Evolutionary conservation across 2,329 filamentous ascomycete genomes (phyloP).

Genomic region (Arachnomyces sp.): DNA sequence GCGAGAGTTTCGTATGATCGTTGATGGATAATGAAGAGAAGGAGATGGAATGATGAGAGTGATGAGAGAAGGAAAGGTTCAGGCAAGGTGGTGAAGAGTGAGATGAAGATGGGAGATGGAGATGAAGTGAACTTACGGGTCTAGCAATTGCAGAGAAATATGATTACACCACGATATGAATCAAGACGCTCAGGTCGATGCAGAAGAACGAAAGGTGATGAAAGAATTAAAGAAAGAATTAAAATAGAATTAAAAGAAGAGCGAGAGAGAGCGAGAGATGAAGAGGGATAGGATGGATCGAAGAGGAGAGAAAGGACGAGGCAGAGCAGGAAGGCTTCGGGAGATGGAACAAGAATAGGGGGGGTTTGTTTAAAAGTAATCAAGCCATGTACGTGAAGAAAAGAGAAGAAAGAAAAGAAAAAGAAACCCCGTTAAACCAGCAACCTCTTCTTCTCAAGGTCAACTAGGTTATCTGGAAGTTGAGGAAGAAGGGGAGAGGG

Average conservation of each 20-base stretch:
- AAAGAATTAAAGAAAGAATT: constrained; percentile 1
- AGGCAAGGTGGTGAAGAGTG: constrained; percentile 1
- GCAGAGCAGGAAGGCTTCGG: background rate
- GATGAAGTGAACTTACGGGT: constrained; percentile 9
- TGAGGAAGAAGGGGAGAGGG: constrained; percentile 21
- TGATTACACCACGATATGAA: constrained; percentile 5
- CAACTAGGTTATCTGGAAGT: constrained; percentile 4
- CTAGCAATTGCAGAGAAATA: constrained; percentile 1
- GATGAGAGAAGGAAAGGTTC: background rate
- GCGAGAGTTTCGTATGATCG: background rate
- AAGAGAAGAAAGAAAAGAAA: constrained; percentile 11
- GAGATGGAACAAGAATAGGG: background rate
- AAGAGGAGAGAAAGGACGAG: constrained; percentile 1
- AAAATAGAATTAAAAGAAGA: background rate
- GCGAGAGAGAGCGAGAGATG: background rate
- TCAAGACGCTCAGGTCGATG: constrained; percentile 4
- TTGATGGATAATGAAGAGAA: constrained; percentile 1
- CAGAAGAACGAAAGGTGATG: constrained; percentile 6
- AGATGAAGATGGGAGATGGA: constrained; percentile 14
- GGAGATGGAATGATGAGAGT: constrained; percentile 4
- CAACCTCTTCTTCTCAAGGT: constrained; percentile 20
- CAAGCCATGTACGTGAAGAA: constrained; percentile 2
- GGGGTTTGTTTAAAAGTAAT: constrained; percentile 1
- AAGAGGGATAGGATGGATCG: background rate
- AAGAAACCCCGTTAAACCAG: constrained; percentile 22